A percentile compares a stretch with the other conserved stretches of the same genome.
phyloP scores from a whole-genome alignment of 371 early-diverging fungal genomes.

The Lichtheimia corymbifera region DNA sequence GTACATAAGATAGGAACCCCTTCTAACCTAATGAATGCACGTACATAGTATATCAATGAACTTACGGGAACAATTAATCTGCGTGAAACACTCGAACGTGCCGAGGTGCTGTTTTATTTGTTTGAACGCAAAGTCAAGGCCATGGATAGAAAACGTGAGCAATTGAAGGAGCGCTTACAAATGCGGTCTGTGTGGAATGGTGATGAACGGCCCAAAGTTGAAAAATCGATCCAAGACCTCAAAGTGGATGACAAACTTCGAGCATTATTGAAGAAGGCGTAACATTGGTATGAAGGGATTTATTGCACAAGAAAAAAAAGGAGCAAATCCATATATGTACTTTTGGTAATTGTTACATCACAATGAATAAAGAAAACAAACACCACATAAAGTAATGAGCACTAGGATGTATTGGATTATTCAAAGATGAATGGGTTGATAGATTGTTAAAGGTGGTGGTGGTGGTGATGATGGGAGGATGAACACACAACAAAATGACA shows the following conservation, averaged over 20 bases:
- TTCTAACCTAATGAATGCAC: background rate
- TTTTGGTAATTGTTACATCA: background rate
- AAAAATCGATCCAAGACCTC: constrained; percentile 28
- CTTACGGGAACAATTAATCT: constrained; percentile 76
- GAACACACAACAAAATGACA: too few relatives aligned
- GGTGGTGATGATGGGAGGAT: too few relatives aligned
- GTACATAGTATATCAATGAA: constrained; percentile 82
- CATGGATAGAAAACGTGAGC: constrained; percentile 44
- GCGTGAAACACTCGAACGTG: constrained; percentile 73
- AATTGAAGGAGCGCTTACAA: constrained; percentile 34
- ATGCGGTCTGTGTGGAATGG: constrained; percentile 44
- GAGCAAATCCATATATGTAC: background rate
- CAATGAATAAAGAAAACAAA: too few relatives aligned
- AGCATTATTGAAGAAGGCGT: constrained; percentile 9
- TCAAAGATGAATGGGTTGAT: too few relatives aligned
- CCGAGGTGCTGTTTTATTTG: constrained; percentile 79
- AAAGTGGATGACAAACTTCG: constrained; percentile 23
- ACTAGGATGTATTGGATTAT: too few relatives aligned
- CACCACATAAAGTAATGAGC: too few relatives aligned
- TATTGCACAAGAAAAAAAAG: constrained; percentile 4
- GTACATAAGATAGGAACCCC: background rate
- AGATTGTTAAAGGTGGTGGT: too few relatives aligned
- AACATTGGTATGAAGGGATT: constrained; percentile 7
- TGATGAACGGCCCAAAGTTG: constrained; percentile 25
- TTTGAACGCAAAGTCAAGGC: constrained; percentile 62